Base-by-base conservation (phyloP, 805 yeast genomes). In the Cyberlindnera lachancei region DNA sequence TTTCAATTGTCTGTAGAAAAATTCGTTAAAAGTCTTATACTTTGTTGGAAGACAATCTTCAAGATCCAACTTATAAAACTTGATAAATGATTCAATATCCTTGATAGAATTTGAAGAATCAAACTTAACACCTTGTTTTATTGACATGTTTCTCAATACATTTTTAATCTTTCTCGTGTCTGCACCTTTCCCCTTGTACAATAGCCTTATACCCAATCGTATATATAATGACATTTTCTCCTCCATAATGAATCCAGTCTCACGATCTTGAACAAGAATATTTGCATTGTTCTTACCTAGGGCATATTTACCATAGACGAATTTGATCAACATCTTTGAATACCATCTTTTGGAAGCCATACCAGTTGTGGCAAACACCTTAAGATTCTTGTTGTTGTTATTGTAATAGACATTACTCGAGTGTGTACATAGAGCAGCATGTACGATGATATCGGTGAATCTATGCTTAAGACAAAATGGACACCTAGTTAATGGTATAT, bases 141-240 rank as follows among this genome's bases (percentile, higher is more conserved):
- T 48, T 31, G 94, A 79, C 45, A 86, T 56, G 34, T 73, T 72
- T 35, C 67, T 68, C 46, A 92, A 59, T 27, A 85, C 52, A n/a
- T 56, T 61, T 33, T 80, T 68, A 23, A 84, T 68, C 40, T 77
- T 63, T 38, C 64, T 75, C 3, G 71, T 59, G 41, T 73, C 79
- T 4, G 81, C 61, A 23, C 78, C 70, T 39, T 79, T 70, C 2
- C 94, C 90, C 46, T 79, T 75, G 56, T 90, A 90, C 3, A 90
- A 61, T 27, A 90, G 58, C 27, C 96, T 58, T 33, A 90, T 90
- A 0, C 97, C 98, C 23, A 92, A 52, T 30, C 96, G 66, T 9
- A 92, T 92, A 47, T 84, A 84, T 2, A 83, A 74, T 36, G 88
- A 79, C 83, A 92, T 90, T 48, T 86, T 86, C 48, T 90, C 98